These are phyloP conservation scores for Urochloa ruziziensis DNA, from an alignment of 176 grass and related monocot genomes.

Conservation along the genomic window DNA sequence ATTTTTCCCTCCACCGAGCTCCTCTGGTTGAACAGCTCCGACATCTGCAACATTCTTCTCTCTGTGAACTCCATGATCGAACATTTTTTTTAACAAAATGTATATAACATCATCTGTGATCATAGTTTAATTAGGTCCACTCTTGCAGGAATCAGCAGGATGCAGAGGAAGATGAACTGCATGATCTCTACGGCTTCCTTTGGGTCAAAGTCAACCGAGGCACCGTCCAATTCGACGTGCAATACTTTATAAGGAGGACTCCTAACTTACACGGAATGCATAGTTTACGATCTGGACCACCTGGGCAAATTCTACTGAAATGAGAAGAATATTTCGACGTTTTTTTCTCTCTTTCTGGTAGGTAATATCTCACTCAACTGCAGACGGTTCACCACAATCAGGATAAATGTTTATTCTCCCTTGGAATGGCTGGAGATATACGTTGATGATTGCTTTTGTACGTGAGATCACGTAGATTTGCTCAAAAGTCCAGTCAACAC, in stretches of 20 bases:
- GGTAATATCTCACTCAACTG: background rate
- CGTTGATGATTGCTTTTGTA: background rate
- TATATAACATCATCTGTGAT: background rate
- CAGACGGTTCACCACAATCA: background rate
- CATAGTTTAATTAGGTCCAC: no score
- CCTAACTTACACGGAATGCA: background rate
- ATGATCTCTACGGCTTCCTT: background rate
- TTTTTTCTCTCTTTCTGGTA: background rate
- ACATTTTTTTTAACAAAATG: background rate
- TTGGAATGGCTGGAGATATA: background rate
- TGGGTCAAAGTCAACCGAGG: slow-evolving; percentile 36
- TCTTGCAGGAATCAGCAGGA: background rate
- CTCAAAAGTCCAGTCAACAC: background rate
- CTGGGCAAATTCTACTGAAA: background rate
- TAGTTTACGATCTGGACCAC: slow-evolving; percentile 13
- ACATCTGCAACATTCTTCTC: slow-evolving; percentile 51
- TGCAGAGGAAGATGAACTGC: background rate
- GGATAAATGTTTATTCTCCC: background rate
- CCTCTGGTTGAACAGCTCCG: slow-evolving; percentile 87
- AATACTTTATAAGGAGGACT: background rate
- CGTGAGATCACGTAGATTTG: slow-evolving; percentile 28
- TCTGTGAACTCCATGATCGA: background rate
- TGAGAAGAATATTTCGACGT: background rate
- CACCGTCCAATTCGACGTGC: background rate
- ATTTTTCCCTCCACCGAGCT: slow-evolving; percentile 74